A percentile compares a stretch with the other conserved stretches of the same genome.
Conservation (phyloP, 441 rosid species). For the Croton setiger region DNA sequence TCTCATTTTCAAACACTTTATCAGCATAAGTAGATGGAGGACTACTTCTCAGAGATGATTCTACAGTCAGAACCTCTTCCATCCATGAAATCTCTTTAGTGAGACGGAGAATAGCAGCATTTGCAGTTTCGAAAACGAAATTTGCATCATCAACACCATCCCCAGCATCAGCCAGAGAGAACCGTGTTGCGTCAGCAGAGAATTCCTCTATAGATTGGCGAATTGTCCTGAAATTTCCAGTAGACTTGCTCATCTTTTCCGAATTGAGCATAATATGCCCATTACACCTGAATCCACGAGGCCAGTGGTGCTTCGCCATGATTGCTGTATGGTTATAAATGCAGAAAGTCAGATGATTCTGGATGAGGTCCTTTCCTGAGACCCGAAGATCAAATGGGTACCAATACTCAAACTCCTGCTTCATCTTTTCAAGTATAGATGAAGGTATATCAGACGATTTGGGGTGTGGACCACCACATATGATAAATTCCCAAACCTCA, state of each 20-base stretch:
- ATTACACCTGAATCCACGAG: constrained; percentile 88
- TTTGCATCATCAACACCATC: constrained; percentile 98
- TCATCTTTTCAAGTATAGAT: constrained; percentile 66
- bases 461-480: constrained; percentile 72
- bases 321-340: constrained; percentile 91
- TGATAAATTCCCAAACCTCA: constrained; percentile 86
- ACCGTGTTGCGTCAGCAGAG: constrained; percentile 90
- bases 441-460: constrained; percentile 58
- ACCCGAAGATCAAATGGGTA: constrained; percentile 96
- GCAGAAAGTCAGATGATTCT: constrained; percentile 86
- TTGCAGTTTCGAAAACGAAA: constrained; percentile 84
- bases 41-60: constrained; percentile 67
- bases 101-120: constrained; percentile 80
- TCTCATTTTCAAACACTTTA: constrained; percentile 78
- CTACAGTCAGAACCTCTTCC: constrained; percentile 67
- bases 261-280: constrained; percentile 96
- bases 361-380: constrained; percentile 96
- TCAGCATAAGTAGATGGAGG: constrained; percentile 78
- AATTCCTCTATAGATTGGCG: constrained; percentile 79
- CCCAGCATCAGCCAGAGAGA: constrained; percentile 92
- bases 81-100: constrained; percentile 93
- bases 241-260: constrained; percentile 96
- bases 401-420: constrained; percentile 95
- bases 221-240: constrained; percentile 89
- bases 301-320: constrained; percentile 78